Evolutionary conservation across 2,329 filamentous ascomycete genomes (phyloP), one percentile per base, ranked within the genome.

Genomic region (Drechslera avenae): DNA sequence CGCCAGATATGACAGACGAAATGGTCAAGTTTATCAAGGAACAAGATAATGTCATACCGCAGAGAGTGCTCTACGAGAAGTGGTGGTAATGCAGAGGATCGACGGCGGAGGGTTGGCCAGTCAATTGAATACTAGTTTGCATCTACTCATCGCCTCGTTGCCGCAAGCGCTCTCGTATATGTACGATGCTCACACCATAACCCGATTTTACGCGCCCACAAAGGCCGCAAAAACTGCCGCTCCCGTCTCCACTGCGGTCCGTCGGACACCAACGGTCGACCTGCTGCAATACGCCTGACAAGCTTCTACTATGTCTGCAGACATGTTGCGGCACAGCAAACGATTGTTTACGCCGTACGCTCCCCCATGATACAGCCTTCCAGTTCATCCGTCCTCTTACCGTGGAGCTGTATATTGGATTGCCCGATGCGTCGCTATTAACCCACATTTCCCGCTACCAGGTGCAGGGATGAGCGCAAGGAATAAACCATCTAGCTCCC

Each of bases 31-130:
- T 72, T 41, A 48, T 80, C 48, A 60, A 64, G 35, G 62, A 57
- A 23, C 72, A 76, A 56, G 59, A 71, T 4, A 69, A 75, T 7
- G 73, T 80, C 57, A 55, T 57, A 17, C 52, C 64, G 14, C 71
- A 73, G 31, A 64, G 68, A 21, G 78, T 80, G 7, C 55, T 79
- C 5, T 80, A 76, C 56, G 79, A 81, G 64, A 80, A 80, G 62
- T 81, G 79, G 79, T 81, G 79, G 79, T 81, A 64, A 59, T 35
- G 33, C 36, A 31, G 39, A 17, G 36, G 23, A 28, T 28, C 26
- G 9, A 28, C 26, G 10, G 26, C n/a, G 12, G 23, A 18, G 10
- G 26, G 13, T 17, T 8, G 17, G 23, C 43, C 28, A 37, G 43
- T 19, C 26, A 35, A 33, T 28, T 28, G 28, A 49, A 39, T 35